phyloP scores from a whole-genome alignment of 805 yeast genomes.

The Helenozyma rhizophorensis region DNA sequence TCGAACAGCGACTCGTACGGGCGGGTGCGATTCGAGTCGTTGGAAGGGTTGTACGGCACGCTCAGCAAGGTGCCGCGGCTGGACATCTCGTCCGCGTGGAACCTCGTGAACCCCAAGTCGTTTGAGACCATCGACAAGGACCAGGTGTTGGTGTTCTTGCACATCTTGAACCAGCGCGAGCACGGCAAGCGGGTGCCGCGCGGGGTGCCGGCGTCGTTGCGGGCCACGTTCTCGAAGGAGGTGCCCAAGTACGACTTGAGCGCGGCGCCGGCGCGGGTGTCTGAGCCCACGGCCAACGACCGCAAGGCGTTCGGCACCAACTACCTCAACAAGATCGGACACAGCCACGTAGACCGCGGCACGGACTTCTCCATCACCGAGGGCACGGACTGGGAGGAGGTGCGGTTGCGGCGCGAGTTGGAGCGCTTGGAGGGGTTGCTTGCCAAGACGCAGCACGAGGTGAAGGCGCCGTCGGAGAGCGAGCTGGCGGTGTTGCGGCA shows the following conservation, averaged over 20 bases:
- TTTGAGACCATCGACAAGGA: conserved; percentile 88
- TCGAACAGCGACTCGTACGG: conserved; percentile 76
- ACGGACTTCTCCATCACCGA: conserved; percentile 69
- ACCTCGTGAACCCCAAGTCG: conserved; percentile 85
- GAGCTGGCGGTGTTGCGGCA: conserved; percentile 35
- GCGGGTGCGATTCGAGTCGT: conserved; percentile 67
- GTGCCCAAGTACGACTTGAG: conserved; percentile 66
- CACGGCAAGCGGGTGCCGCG: conserved; percentile 82
- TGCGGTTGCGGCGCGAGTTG: conserved; percentile 73
- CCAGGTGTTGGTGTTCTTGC: conserved; percentile 84
- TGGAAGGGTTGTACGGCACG: conserved; percentile 64
- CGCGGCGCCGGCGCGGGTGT: conserved; percentile 5
- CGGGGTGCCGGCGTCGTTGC: conserved; percentile 87
- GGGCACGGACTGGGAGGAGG: conserved; percentile 93
- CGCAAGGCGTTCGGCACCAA: conserved; percentile 47
- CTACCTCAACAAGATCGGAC: conserved; percentile 55
- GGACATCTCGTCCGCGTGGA: conserved; percentile 91
- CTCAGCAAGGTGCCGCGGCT: conserved; percentile 72
- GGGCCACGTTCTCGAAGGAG: conserved; percentile 89
- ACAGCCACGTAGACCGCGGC: conserved; percentile 44
- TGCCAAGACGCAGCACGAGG: conserved; percentile 40
- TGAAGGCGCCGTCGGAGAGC: conserved; percentile 2
- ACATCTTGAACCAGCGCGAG: conserved; percentile 85
- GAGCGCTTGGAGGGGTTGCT: conserved; percentile 68
- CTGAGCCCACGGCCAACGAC: conserved; percentile 16